Percentiles rank a stretch among this genome's conserved stretches.
Conservation (phyloP, 257 asterid genomes). For the Fraxinus cuspidata region DNA sequence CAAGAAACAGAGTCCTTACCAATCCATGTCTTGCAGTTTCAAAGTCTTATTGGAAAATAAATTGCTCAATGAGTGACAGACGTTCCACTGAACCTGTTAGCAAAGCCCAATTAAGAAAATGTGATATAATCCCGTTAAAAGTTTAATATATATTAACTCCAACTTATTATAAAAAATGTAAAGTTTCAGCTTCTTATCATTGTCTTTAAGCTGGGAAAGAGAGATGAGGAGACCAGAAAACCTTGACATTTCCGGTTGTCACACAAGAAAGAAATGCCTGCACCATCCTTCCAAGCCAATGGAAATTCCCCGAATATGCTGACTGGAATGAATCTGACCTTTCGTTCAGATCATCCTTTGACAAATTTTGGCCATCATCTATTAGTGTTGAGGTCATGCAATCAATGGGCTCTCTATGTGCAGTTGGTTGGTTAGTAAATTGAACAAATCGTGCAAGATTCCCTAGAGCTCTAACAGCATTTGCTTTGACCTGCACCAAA, state of each 20-base stretch:
- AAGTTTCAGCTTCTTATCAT: not conserved
- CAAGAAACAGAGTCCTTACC: slow-evolving; percentile 50
- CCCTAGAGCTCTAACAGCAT: slow-evolving; percentile 96
- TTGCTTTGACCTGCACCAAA: slow-evolving; percentile 74
- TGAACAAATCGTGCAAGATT: slow-evolving; percentile 74
- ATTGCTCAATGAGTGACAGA: slow-evolving; percentile 92
- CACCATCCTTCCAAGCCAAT: slow-evolving; percentile 83
- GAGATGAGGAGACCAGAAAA: slow-evolving; percentile 24
- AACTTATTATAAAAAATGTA: slow-evolving; percentile 9
- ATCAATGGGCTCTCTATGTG: slow-evolving; percentile 34
- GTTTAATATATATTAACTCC: not conserved
- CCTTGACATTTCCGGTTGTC: slow-evolving; percentile 96
- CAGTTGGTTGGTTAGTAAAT: slow-evolving; percentile 41
- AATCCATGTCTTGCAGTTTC: slow-evolving; percentile 70
- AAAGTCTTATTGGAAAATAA: slow-evolving; percentile 69
- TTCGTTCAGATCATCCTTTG: slow-evolving; percentile 32
- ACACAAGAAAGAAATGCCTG: slow-evolving; percentile 93
- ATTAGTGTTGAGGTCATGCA: slow-evolving; percentile 22
- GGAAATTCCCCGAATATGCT: slow-evolving; percentile 40
- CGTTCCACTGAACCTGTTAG: slow-evolving; percentile 96
- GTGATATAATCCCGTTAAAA: not conserved
- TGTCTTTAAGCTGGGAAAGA: not conserved
- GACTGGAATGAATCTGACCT: slow-evolving; percentile 36
- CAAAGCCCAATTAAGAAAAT: slow-evolving; percentile 19
- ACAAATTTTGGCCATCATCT: slow-evolving; percentile 28